Evolutionary conservation across 306 rosid species (phyloP).

Genomic region (Vicia faba): DNA sequence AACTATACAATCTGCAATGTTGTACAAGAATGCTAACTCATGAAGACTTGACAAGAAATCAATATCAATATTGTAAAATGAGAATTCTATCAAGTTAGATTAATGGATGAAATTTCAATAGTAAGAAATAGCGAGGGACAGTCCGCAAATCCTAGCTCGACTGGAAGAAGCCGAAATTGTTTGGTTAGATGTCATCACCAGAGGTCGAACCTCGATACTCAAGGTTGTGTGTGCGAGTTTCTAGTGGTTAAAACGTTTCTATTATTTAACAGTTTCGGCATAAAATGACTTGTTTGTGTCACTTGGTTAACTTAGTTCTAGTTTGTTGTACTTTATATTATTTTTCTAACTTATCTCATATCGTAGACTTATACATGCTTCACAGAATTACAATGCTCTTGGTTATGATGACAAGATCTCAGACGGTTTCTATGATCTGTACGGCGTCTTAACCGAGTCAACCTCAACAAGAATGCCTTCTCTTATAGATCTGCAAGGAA

Average conservation of each 20-base stretch:
- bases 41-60: not conserved
- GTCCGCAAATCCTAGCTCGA: no score
- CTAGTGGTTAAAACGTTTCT: no score
- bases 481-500: constrained; percentile 92
- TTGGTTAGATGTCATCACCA: no score
- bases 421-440: constrained; percentile 97
- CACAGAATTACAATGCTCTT: constrained; percentile 98
- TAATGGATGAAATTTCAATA: not conserved
- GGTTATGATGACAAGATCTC: constrained; percentile 95
- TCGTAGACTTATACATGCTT: constrained; percentile 94
- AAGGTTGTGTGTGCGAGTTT: no score
- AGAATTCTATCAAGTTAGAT: no score
- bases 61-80: not conserved
- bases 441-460: constrained; percentile 68
- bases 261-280: constrained; percentile 8
- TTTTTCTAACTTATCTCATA: constrained; percentile 87
- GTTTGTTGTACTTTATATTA: constrained; percentile 53
- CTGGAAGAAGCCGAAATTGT: no score
- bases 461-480: constrained; percentile 93
- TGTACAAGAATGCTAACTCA: not conserved
- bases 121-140: not conserved
- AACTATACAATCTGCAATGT: not conserved
- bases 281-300: constrained; percentile 26
- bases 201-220: no score
- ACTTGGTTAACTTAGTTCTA: constrained; percentile 37